phyloP scores from a whole-genome alignment of 495 filamentous ascomycete genomes.

The Aspergillus incahuasiensis region DNA sequence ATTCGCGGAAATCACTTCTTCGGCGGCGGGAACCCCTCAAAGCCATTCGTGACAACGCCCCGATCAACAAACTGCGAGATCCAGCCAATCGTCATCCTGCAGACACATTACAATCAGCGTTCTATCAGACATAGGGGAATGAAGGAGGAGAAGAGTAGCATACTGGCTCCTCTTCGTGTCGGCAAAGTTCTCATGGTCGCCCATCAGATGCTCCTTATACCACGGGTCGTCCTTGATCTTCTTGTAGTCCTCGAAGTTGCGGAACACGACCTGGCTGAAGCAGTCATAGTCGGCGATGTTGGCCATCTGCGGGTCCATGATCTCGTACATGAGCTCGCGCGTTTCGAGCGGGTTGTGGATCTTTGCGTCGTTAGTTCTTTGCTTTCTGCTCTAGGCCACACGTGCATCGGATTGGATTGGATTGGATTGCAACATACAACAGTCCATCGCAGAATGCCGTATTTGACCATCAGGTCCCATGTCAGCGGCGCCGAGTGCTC shows the following conservation, averaged over 20 bases:
- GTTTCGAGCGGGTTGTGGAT: slow-evolving; percentile 36
- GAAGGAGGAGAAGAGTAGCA: too few relatives aligned
- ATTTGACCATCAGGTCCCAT: slow-evolving; percentile 42
- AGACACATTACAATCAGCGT: too few relatives aligned
- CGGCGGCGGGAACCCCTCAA: background rate
- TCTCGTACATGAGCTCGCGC: slow-evolving; percentile 31
- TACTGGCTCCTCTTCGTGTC: slow-evolving; percentile 39
- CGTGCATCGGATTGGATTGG: too few relatives aligned
- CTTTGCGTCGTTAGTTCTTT: too few relatives aligned
- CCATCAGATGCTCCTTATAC: slow-evolving; percentile 33
- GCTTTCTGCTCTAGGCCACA: too few relatives aligned
- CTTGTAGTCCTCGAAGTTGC: slow-evolving; percentile 39
- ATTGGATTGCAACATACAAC: too few relatives aligned
- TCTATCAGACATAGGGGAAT: too few relatives aligned
- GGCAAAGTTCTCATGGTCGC: slow-evolving; percentile 46
- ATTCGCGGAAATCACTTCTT: background rate
- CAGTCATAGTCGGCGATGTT: slow-evolving; percentile 46
- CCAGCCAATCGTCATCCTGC: slow-evolving; percentile 35
- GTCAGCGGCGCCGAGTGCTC: slow-evolving; percentile 40
- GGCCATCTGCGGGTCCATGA: slow-evolving; percentile 35
- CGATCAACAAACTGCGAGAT: slow-evolving; percentile 19
- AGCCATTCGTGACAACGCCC: slow-evolving; percentile 4
- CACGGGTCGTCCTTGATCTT: slow-evolving; percentile 34
- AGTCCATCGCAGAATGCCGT: slow-evolving; percentile 38
- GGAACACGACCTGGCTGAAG: slow-evolving; percentile 44